Base-by-base conservation (phyloP, 768 basidiomycete species). In the Hygrophorus pudorinus region DNA sequence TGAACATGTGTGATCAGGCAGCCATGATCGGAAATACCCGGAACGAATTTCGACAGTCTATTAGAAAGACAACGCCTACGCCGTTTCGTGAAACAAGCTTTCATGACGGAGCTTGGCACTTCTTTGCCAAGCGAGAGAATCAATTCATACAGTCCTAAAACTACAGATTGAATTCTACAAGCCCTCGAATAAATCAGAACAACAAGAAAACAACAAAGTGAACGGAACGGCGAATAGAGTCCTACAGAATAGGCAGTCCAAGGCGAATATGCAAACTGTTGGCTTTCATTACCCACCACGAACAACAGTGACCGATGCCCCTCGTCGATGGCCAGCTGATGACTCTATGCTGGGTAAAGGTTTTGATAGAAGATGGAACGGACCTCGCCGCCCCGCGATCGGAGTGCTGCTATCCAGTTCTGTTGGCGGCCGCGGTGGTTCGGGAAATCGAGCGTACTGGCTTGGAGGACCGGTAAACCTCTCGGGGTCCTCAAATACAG, bases 371-470 rank as follows among this genome's bases (percentile, higher is more conserved):
- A 86, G 60, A 58, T 82, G 75, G 59, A 86, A 83, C 2, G 76
- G 76, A 55, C 85, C 70, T 52, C 84, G 74, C 28, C 82, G 77
- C 45, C 67, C 72, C 48, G 72, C 66, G n/a, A 71, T 73, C 36
- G 78, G 70, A 1, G 75, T 74, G 36, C 64, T 70, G 43, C 56
- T 68, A 41, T 70, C 71, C 20, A 31, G 20, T 52, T 73, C 70
- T 50, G 65, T 57, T 30, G 61, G 56, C 37, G 61, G 56, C 37
- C 56, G 49, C 43, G 79, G 81, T 43, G 83, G 84, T 46, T 81
- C 81, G 17, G 81, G 82, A 50, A 85, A 83, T 47, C 71, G 71
- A 12, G 84, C 79, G 61, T 79, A 85, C 49, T 81, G 79, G 44
- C 72, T 73, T 38, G 83, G 70, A 29, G 83, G 81, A 3, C 83